A percentile compares a stretch with the other conserved stretches of the same genome.
phyloP scores from a whole-genome alignment of 192 early-diverging fungal genomes.

The Piromyces finnis region DNA sequence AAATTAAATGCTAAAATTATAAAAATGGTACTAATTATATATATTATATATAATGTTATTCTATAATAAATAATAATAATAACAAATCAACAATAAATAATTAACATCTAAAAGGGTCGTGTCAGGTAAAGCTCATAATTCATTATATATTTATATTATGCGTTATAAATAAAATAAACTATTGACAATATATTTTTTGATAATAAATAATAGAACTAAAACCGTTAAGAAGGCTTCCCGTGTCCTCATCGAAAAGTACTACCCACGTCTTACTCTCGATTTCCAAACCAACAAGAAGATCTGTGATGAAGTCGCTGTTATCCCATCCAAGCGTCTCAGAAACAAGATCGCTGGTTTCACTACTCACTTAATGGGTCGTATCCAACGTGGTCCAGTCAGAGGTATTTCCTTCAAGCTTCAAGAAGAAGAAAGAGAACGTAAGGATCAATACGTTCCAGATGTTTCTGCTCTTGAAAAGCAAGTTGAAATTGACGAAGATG shows the following conservation, averaged over 20 bases:
- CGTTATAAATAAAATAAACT: too few species aligned
- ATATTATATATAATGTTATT: too few species aligned
- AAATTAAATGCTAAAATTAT: too few species aligned
- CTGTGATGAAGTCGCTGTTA: slow-evolving; percentile 90
- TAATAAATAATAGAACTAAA: slow-evolving; percentile 52
- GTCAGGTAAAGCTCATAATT: neutral
- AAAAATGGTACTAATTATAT: too few species aligned
- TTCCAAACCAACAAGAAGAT: slow-evolving; percentile 99
- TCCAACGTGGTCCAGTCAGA: slow-evolving; percentile 93
- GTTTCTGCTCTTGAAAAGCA: slow-evolving; percentile 82
- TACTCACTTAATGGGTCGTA: slow-evolving; percentile 99
- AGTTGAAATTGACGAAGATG: slow-evolving; percentile 92
- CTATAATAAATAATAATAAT: too few species aligned
- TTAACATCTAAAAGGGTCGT: neutral
- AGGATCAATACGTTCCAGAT: slow-evolving; percentile 99
- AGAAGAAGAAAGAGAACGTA: slow-evolving; percentile 99
- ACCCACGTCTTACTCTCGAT: slow-evolving; percentile 93
- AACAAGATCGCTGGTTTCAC: slow-evolving; percentile 99
- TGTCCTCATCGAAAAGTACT: slow-evolving; percentile 99
- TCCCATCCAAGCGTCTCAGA: slow-evolving; percentile 95
- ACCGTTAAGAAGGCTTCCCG: slow-evolving; percentile 99
- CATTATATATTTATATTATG: too few species aligned
- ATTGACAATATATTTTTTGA: too few species aligned
- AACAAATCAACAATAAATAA: too few species aligned
- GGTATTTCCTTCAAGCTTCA: slow-evolving; percentile 99